Percentiles rank a stretch among this genome's conserved stretches.
Conservation (phyloP, 2,329 filamentous ascomycete genomes). For the Diaporthe sp. region DNA sequence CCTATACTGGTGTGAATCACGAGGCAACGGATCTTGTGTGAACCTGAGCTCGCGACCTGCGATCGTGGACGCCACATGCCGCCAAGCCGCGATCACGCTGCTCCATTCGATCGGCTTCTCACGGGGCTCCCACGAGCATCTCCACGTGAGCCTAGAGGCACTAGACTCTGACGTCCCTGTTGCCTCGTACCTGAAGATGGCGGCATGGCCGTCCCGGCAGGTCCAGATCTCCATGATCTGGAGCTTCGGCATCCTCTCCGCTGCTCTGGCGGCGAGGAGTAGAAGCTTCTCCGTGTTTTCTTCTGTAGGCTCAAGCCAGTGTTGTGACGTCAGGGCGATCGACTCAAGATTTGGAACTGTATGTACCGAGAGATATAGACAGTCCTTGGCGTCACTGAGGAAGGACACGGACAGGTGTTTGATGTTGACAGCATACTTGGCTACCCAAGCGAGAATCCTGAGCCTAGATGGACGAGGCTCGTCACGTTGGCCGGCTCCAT, state of each 20-base stretch:
- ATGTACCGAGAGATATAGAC: not conserved
- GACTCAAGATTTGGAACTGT: not conserved
- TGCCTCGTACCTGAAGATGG: not conserved
- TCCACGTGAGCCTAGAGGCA: not conserved
- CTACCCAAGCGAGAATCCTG: not conserved
- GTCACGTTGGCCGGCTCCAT: not conserved
- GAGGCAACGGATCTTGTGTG: not conserved
- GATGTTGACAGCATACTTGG: not conserved
- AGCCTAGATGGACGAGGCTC: not conserved
- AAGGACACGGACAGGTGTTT: conserved; percentile 12
- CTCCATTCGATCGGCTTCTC: not conserved
- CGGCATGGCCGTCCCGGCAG: not conserved
- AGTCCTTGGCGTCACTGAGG: conserved; percentile 3
- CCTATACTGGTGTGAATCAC: too few relatives aligned
- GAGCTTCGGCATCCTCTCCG: not conserved
- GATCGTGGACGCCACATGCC: not conserved
- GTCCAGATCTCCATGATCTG: conserved; percentile 22
- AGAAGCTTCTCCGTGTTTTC: not conserved
- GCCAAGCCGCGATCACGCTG: not conserved
- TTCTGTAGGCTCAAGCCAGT: not conserved
- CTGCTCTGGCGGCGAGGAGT: not conserved
- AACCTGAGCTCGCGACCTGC: not conserved
- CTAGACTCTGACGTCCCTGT: not conserved
- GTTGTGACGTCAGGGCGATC: not conserved
- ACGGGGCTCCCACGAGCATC: not conserved